Base-by-base conservation (phyloP, 441 rosid species). In the Erodium moschatum region DNA sequence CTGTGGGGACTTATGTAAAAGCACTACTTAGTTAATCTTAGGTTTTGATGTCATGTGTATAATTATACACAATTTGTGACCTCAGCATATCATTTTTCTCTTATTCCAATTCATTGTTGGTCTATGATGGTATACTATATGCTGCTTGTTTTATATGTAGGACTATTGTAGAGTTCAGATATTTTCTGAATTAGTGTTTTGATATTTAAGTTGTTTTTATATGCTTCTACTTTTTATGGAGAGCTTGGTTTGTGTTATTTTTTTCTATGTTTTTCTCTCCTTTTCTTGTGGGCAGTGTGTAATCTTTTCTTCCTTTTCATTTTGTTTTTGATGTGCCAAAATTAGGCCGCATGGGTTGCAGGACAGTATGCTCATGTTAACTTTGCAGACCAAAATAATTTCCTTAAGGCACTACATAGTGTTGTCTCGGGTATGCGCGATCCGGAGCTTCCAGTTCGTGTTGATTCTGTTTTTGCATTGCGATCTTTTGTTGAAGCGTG, bases 331-430 rank as follows among this genome's bases (percentile, higher is more conserved):
- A 71, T 52, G 64, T 69, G 44, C 79, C 79, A 72, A 63, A 76
- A 42, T 72, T 74, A 94, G 97, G 99, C 99, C 13, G 97, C 97
- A 1, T 94, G 99, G 99, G 99, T 94, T 78, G 94, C 97, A 0
- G 97, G 99, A 70, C 99, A 91, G 74, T 94, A 94, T 82, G 99
- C 97, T 64, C 84, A 86, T 70, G 81, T 94, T 65, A 87, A 69
- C 78, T 94, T 94, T 72, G 78, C 90, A 27, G 96, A 94, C 70
- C 92, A 85, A 79, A 85, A 78, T 78, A 90, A 89, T 83, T 94
- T 87, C 73, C 84, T 84, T 33, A 87, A 85, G 77, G 97, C 97
- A 65, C 76, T 91, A 79, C 96, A 84, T 69, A 81, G 94, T 80
- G 92, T 91, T 78, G 96, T 94, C 70, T 75, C 96, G 44, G 99